Evolutionary conservation across 192 early-diverging fungal species (phyloP), one percentile per base, ranked within the genome.

Genomic region (Backusella luteola): DNA sequence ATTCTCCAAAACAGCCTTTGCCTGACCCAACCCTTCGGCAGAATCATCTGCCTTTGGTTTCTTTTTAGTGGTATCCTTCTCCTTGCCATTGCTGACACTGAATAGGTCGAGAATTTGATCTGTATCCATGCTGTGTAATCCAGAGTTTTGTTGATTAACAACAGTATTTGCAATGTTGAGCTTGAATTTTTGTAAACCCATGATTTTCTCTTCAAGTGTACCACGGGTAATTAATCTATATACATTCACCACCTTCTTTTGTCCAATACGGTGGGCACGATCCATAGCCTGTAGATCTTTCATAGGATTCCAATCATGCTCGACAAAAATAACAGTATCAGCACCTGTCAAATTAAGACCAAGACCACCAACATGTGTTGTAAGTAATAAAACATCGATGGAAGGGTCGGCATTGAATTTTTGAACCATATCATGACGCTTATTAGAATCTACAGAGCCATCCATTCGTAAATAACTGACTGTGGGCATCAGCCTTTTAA

Each of bases 251-350:
- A 96, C 95, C 36, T 94, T 89, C 76, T 97, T 98, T 81, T 99
- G 98, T 21, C 98, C 98, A 71, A 99, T 91, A 34, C 98, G 93
- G 84, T 99, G 98, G 0, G 97, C 98, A 46, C 98, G 91, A 84
- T 99, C 98, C 98, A 98, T 98, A 1, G 98, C 98, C 82, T 99
- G 98, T 73, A 98, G 81, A 85, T 99, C 98, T 84, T 96, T 98
- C 88, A 97, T 96, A 6, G 98, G 98, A 79, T 99, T 99, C 91
- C 97, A 99, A 77, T 99, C 98, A 79, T 98, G 98, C 80, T 99
- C 98, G 11, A 98, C 94, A 89, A 99, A 98, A 36, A 99, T 97
- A 0, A 99, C 98, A 3, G 96, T 98, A 74, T 99, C 98, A n/a
- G 98, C 98, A 6, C 97, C 98, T 6, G 98, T 99, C 76, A 99